Evolutionary conservation across 1,284 basidiomycete genomes (phyloP), one percentile per base, ranked within the genome.

Genomic region (Leccinum solheimii): DNA sequence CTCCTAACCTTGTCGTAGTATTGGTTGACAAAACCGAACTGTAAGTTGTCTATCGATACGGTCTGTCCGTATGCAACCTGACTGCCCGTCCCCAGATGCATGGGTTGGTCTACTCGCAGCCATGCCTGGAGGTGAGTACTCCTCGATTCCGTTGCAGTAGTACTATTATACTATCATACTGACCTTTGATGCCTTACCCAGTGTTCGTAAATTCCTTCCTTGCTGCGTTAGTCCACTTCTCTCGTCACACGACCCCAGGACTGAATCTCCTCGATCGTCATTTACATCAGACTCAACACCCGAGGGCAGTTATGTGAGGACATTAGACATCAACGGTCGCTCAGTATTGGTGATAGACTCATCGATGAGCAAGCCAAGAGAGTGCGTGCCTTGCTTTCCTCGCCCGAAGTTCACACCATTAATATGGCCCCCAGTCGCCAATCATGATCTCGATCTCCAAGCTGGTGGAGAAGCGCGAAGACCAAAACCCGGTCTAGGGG

Each of bases 151-250:
- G 16, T 19, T 9, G 40, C 8, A 7, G 16, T 13, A 23, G 7
- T 27, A 10, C 23, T 27, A 11, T 16, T 16, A 13, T 5, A 26
- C 21, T 56, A 23, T 23, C 23, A 23, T 23, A 23, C 23, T 23
- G 16, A 67, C n/a, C 13, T 26, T 55, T 10, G 32, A 43, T 13
- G 16, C 13, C 38, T n/a, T 11, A 21, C 30, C 5, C 23, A 69
- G 68, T 71, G 32, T 72, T 66, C 5, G 67, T 60, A 26, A 69
- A 69, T n/a, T 3, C 57, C 13, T 5, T 69, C 13, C 67, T 69
- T 19, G 58, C 43, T 32, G 67, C 59, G 69, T 68, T 54, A 60
- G 67, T 71, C 38, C 0, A 3, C 21, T 23, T 55, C 0, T 10
- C 8, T 2, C 1, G 4, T 55, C 30, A 19, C 7, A 1, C 13